Evolutionary conservation across 257 asterid species (phyloP), one percentile per base, ranked within the genome.

Genomic region (Anisodus acutangulus): DNA sequence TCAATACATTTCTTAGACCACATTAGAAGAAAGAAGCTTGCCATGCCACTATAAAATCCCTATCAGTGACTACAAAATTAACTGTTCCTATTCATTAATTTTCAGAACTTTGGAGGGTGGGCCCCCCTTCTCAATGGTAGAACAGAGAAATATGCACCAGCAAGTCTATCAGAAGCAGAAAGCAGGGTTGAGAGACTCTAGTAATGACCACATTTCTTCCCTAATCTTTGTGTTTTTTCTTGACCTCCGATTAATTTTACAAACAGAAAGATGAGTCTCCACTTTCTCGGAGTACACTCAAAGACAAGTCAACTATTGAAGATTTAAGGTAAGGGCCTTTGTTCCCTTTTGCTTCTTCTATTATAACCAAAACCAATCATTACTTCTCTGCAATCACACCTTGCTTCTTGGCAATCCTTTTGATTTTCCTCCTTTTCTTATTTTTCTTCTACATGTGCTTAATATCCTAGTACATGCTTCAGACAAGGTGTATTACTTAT

Each of bases 231-330:
- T 74, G 59, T 74, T 26, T 47, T 74, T 22, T 31, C 35, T 31
- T 74, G 62, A 74, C 2, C 45, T 43, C 19, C 7, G 45, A 7
- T 45, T 45, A 45, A n/a, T 49, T 74, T 72, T 74, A 74, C 43
- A 74, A 19, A 74, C 80, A 74, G 41, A 74, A 74, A 74, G 62
- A 49, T 1, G 12, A 11, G 81, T 16, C 62, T 69, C 81, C 81
- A 74, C 62, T 49, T 49, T 74, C 62, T 22, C 12, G 22, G 62
- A 10, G 81, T 26, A 72, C n/a, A 6, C 62, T 74, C 43, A 74
- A 74, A 49, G 45, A 16, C n/a, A 74, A 19, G 41, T 47, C 80
- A 47, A 47, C 60, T 72, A 49, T 49, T 22, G 81, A 49, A 74
- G 58, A 74, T 74, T 19, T 10, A 49, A 45, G 39, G n/a, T 45